phyloP scores from a whole-genome alignment of 257 asterid species.

The Henckelia pumila region DNA sequence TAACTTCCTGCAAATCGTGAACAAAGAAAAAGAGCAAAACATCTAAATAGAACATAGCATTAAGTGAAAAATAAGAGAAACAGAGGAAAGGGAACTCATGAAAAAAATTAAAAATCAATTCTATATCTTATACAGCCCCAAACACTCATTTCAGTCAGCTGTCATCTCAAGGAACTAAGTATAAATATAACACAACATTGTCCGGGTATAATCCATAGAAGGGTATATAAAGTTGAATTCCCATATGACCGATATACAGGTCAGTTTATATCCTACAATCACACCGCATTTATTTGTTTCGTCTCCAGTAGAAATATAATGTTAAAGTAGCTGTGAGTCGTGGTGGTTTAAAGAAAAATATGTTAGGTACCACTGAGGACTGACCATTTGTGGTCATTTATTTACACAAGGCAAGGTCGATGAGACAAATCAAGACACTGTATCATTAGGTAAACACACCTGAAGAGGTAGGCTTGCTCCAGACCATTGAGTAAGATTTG shows the following conservation, averaged over 20 bases:
- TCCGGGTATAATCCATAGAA: background rate
- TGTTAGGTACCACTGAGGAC: constrained; percentile 9
- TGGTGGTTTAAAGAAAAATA: background rate
- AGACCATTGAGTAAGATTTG: constrained; percentile 97
- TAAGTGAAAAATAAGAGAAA: constrained; percentile 2
- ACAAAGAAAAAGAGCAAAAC: constrained; percentile 19
- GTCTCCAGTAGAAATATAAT: constrained; percentile 5
- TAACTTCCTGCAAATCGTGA: constrained; percentile 65
- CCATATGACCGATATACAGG: background rate
- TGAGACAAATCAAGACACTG: constrained; percentile 17
- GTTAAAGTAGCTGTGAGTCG: constrained; percentile 11
- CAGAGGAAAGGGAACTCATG: background rate
- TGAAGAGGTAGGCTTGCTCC: constrained; percentile 99
- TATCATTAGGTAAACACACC: constrained; percentile 42
- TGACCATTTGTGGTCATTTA: constrained; percentile 19
- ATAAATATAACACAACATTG: background rate
- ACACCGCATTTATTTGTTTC: constrained; percentile 3
- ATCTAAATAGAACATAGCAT: constrained; percentile 16
- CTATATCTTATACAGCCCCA: background rate
- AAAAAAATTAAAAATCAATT: background rate
- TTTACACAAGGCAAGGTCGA: constrained; percentile 17
- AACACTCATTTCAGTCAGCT: background rate
- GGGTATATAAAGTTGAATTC: constrained; percentile 8
- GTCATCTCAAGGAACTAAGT: constrained; percentile 4
- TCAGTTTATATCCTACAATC: background rate